phyloP scores from a whole-genome alignment of 345 rosid species.

The Eutrema heterophyllum region DNA sequence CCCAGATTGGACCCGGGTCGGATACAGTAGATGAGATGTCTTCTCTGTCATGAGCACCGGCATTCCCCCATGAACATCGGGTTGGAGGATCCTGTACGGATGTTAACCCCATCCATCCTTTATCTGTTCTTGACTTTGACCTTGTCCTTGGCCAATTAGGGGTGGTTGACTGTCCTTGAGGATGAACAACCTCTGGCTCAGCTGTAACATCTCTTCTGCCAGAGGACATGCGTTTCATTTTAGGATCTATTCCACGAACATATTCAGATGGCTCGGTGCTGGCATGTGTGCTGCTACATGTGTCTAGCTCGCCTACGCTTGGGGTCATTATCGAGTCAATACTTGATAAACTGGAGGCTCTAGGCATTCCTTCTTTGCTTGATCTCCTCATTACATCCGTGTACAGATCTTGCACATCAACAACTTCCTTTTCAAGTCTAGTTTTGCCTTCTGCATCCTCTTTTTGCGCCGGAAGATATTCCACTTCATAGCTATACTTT shows the following conservation, averaged over 20 bases:
- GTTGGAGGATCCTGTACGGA: slow-evolving; percentile 64
- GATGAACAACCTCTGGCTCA: slow-evolving; percentile 89
- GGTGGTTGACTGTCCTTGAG: slow-evolving; percentile 74
- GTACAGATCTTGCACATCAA: slow-evolving; percentile 78
- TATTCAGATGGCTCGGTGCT: slow-evolving; percentile 90
- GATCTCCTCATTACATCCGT: slow-evolving; percentile 83
- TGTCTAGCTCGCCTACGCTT: slow-evolving; percentile 75
- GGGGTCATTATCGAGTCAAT: slow-evolving; percentile 95
- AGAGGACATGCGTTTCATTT: slow-evolving; percentile 74
- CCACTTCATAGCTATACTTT: slow-evolving; percentile 90
- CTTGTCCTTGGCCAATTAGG: slow-evolving; percentile 98
- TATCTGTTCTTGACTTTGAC: slow-evolving; percentile 87
- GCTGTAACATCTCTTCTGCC: slow-evolving; percentile 66
- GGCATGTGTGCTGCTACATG: slow-evolving; percentile 69
- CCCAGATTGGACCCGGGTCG: slow-evolving; percentile 99
- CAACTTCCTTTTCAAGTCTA: slow-evolving; percentile 43
- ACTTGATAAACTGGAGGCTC: slow-evolving; percentile 96
- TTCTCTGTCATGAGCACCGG: slow-evolving; percentile 75
- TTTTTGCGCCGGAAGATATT: slow-evolving; percentile 80
- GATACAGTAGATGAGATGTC: slow-evolving; percentile 94
- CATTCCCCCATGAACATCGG: slow-evolving; percentile 73
- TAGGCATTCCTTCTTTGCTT: slow-evolving; percentile 74
- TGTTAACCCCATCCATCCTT: slow-evolving; percentile 81
- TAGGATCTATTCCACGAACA: slow-evolving; percentile 91
- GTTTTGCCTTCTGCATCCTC: slow-evolving; percentile 59